Conservation (phyloP, 148 eudicot species). For the Silene conica region DNA sequence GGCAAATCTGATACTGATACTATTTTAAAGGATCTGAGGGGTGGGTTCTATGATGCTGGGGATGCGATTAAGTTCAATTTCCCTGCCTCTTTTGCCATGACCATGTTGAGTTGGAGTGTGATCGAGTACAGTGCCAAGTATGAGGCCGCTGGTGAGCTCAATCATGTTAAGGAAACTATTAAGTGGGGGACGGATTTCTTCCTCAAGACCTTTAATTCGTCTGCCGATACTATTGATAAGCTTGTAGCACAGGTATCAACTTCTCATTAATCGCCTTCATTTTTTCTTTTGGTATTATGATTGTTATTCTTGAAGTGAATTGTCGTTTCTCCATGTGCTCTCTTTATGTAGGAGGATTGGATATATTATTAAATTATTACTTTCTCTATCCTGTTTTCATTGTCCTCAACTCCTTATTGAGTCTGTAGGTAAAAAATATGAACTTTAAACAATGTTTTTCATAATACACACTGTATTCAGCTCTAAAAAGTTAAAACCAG, state of each 20-base stretch:
- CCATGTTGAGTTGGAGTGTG: constrained; percentile 99
- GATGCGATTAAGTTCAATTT: constrained; percentile 96
- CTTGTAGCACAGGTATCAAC: constrained; percentile 63
- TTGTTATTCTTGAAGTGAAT: too few species aligned
- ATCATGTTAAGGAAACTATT: constrained; percentile 76
- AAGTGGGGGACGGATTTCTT: constrained; percentile 98
- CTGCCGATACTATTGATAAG: constrained; percentile 65
- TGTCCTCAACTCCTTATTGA: not conserved
- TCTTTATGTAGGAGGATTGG: too few species aligned
- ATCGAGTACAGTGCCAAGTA: constrained; percentile 90
- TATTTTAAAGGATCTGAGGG: constrained; percentile 59
- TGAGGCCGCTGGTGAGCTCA: constrained; percentile 91
- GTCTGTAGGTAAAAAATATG: not conserved
- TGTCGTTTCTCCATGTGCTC: too few species aligned
- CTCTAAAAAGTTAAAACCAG: too few species aligned
- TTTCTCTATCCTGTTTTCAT: not conserved
- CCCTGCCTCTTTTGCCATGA: constrained; percentile 82
- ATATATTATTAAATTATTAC: too few species aligned
- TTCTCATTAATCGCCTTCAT: not conserved
- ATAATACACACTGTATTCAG: not conserved
- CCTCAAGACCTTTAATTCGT: constrained; percentile 80
- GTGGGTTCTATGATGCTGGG: constrained; percentile 95
- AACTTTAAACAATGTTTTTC: not conserved
- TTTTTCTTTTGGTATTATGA: not conserved
- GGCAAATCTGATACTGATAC: constrained; percentile 50